Evolutionary conservation across 1,139 yeast species (phyloP).

Genomic region (Sugiyamaella paludigena): DNA sequence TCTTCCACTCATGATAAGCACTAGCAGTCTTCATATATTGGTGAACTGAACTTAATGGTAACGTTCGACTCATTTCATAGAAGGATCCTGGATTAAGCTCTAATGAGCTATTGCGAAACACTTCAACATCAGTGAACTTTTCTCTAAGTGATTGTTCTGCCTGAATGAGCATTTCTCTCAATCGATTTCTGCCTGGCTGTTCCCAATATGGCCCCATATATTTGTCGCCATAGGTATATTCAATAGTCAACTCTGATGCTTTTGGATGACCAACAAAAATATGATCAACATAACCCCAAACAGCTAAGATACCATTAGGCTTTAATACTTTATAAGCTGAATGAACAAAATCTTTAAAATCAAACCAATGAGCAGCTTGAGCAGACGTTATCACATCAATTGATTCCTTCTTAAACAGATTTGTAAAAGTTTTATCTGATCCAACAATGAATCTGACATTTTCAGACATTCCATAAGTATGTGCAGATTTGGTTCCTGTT

Average conservation of each 20-base stretch:
- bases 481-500: slow-evolving; percentile 40
- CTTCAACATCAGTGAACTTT: slow-evolving; percentile 43
- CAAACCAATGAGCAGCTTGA: slow-evolving; percentile 79
- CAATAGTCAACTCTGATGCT: slow-evolving; percentile 44
- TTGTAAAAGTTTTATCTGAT: slow-evolving; percentile 37
- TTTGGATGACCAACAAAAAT: slow-evolving; percentile 42
- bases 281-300: slow-evolving; percentile 81
- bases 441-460: slow-evolving; percentile 36
- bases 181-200: slow-evolving; percentile 63
- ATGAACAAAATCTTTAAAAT: slow-evolving; percentile 51
- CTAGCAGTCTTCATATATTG: slow-evolving; percentile 65
- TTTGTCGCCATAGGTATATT: slow-evolving; percentile 45
- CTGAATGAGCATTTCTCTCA: slow-evolving; percentile 47
- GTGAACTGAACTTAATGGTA: slow-evolving; percentile 46
- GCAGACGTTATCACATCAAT: slow-evolving; percentile 70
- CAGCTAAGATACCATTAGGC: slow-evolving; percentile 63
- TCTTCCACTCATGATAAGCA: slow-evolving; percentile 66
- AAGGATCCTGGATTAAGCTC: slow-evolving; percentile 35
- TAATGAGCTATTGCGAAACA: slow-evolving; percentile 33
- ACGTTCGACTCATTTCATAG: slow-evolving; percentile 43
- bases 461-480: slow-evolving; percentile 12
- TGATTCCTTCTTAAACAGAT: slow-evolving; percentile 14
- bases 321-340: slow-evolving; percentile 52
- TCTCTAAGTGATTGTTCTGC: slow-evolving; percentile 44
- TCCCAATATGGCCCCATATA: slow-evolving; percentile 71